Base-by-base conservation (phyloP, 2,329 filamentous ascomycete species). In the Plectosphaerella sp. region DNA sequence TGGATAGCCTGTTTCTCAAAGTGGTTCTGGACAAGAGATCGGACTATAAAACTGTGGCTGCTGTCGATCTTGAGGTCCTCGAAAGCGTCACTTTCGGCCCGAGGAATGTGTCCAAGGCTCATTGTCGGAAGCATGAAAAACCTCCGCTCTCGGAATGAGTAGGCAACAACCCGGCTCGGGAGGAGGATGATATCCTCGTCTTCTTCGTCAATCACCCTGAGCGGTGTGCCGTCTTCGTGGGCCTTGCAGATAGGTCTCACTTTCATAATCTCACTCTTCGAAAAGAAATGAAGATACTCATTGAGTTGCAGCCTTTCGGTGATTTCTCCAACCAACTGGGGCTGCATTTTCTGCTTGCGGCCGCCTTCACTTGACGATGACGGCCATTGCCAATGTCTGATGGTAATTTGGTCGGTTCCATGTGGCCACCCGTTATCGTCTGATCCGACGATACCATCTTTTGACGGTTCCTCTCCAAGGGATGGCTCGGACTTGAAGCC, bases 101-200 rank as follows among this genome's bases (percentile, higher is more conserved):
- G n/a, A n/a, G n/a, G n/a, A n/a, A n/a, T n/a, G n/a, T n/a, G n/a
- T n/a, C n/a, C n/a, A n/a, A n/a, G n/a, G n/a, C n/a, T n/a, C n/a
- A n/a, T n/a, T n/a, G n/a, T n/a, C n/a, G n/a, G n/a, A n/a, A n/a
- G n/a, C 36, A 52, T 52, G 4, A 54, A 56, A 51, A 63, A 64
- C 52, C 58, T 58, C 20, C 61, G 61, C 43, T 62, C 56, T 5
- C 58, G 55, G 20, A 64, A 47, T 6, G 54, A 50, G 43, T 63
- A 64, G 4, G 52, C 62, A 18, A 60, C 57, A 14, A 61, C 54
- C 20, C 57, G 57, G 7, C 48, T 42, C 5, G 59, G 53, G 1
- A 61, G 47, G 6, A 61, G 52, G 12, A 47, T 25, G 14, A 51
- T 14, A 43, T 61, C 52, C 8, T 45, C 41, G 4, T 57, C 55